Evolutionary conservation across 2,329 filamentous ascomycete species (phyloP).

Genomic region (Epichloe scottii): DNA sequence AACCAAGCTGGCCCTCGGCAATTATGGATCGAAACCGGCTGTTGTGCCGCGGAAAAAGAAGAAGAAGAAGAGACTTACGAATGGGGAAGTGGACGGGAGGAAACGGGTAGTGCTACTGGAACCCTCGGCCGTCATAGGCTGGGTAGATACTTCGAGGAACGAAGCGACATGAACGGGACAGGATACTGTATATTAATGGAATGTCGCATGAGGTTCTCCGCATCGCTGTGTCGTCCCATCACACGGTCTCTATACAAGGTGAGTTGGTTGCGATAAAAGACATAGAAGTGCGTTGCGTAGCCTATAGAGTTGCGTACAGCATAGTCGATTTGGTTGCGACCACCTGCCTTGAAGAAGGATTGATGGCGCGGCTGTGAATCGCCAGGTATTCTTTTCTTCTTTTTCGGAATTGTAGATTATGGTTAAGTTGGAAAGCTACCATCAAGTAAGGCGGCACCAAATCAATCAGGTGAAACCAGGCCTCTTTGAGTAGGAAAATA

Average conservation of each 20-base stretch:
- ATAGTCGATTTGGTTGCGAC: background rate
- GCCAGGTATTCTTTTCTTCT: too few relatives aligned
- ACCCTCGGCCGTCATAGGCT: constrained; percentile 35
- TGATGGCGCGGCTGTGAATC: too few relatives aligned
- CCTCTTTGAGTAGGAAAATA: background rate
- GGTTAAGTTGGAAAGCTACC: background rate
- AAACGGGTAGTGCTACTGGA: constrained; percentile 46
- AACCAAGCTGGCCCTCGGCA: constrained; percentile 62
- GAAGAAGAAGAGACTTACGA: constrained; percentile 57
- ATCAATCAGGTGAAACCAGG: background rate
- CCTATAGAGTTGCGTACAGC: background rate
- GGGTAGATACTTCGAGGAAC: background rate
- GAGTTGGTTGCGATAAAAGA: too few relatives aligned
- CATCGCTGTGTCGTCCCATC: too few relatives aligned
- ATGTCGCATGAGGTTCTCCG: too few relatives aligned
- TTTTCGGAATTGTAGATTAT: background rate
- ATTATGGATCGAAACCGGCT: constrained; percentile 65
- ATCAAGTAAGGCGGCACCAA: background rate
- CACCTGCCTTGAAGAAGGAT: background rate
- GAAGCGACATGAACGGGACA: background rate
- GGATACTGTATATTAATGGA: background rate
- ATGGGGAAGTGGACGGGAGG: constrained; percentile 37
- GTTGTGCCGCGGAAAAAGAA: constrained; percentile 61
- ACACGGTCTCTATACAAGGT: too few relatives aligned
- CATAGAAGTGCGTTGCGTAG: too few relatives aligned